These are phyloP conservation scores for Pisolithus thermaeus DNA, from an alignment of 1,284 basidiomycete genomes.

Conservation along the genomic window DNA sequence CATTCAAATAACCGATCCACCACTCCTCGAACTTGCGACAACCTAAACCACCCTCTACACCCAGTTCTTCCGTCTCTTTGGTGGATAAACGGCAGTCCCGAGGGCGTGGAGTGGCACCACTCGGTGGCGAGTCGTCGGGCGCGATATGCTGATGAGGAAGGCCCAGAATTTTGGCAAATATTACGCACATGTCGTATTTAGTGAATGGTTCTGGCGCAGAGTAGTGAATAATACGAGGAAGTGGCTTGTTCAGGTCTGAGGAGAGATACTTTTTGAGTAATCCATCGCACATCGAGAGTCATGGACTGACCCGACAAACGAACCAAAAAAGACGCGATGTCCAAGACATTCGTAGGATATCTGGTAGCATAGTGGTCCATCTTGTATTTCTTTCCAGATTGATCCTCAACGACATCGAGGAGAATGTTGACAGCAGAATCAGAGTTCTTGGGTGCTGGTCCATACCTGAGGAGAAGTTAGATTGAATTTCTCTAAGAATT, in stretches of 20 bases:
- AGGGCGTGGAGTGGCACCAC: slow-evolving; percentile 62
- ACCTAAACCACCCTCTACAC: slow-evolving; percentile 44
- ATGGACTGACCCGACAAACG: slow-evolving; percentile 49
- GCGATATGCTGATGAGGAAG: slow-evolving; percentile 62
- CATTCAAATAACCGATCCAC: slow-evolving; percentile 47
- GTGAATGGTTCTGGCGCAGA: slow-evolving; percentile 71
- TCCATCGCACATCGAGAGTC: neutral
- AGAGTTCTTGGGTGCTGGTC: slow-evolving; percentile 66
- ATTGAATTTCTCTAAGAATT: neutral
- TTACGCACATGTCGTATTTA: slow-evolving; percentile 79
- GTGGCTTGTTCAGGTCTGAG: slow-evolving; percentile 41
- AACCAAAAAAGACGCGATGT: slow-evolving; percentile 71
- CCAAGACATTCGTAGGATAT: slow-evolving; percentile 74
- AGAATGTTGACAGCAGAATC: slow-evolving; percentile 79
- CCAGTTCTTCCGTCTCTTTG: slow-evolving; percentile 57
- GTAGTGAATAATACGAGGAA: slow-evolving; percentile 72
- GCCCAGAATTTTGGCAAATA: slow-evolving; percentile 63
- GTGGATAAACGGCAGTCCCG: slow-evolving; percentile 67
- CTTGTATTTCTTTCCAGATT: slow-evolving; percentile 71
- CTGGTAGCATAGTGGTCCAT: slow-evolving; percentile 86
- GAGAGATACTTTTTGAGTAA: slow-evolving; percentile 1
- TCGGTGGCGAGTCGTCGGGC: slow-evolving; percentile 59
- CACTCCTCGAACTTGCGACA: slow-evolving; percentile 69
- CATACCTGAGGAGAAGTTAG: slow-evolving; percentile 51
- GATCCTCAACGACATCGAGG: slow-evolving; percentile 71